phyloP scores from a whole-genome alignment of 1,139 yeast species.

The Saccharomyces hybrid region DNA sequence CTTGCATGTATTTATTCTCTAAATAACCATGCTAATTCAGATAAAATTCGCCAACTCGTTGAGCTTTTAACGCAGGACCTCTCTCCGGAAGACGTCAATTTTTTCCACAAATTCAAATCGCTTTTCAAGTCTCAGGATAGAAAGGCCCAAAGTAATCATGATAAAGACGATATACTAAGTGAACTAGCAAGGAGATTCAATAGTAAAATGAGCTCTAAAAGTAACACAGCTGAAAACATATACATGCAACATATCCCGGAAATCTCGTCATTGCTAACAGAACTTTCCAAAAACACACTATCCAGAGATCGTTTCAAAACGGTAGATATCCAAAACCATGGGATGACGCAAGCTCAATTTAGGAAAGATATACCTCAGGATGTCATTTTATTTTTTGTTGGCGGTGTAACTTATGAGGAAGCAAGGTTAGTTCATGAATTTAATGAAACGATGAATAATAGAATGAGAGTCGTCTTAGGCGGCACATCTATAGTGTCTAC shows the following conservation, averaged over 20 bases:
- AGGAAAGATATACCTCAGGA: slow-evolving; percentile 49
- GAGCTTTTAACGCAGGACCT: slow-evolving; percentile 13
- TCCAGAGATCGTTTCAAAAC: slow-evolving; percentile 40
- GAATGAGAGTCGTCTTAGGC: slow-evolving; percentile 62
- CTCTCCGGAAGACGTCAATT: slow-evolving; percentile 25
- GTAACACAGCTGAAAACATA: slow-evolving; percentile 40
- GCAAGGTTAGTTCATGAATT: slow-evolving; percentile 73
- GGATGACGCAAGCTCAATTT: slow-evolving; percentile 7
- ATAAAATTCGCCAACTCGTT: slow-evolving; percentile 7
- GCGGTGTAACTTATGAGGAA: slow-evolving; percentile 91
- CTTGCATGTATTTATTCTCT: slow-evolving; percentile 66
- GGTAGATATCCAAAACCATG: slow-evolving; percentile 19
- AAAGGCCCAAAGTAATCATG: not conserved
- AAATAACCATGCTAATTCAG: slow-evolving; percentile 43
- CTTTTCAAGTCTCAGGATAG: slow-evolving; percentile 6
- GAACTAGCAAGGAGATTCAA: slow-evolving; percentile 31
- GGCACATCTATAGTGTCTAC: slow-evolving; percentile 67
- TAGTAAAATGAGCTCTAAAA: slow-evolving; percentile 15
- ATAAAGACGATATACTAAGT: slow-evolving; percentile 27
- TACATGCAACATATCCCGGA: slow-evolving; percentile 73
- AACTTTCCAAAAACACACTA: slow-evolving; percentile 44
- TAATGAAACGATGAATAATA: slow-evolving; percentile 42
- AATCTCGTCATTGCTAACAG: slow-evolving; percentile 45
- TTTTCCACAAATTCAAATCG: slow-evolving; percentile 21
- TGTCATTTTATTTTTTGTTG: slow-evolving; percentile 71